Base-by-base conservation (phyloP, 345 rosid genomes). In the Populus pruinosa region DNA sequence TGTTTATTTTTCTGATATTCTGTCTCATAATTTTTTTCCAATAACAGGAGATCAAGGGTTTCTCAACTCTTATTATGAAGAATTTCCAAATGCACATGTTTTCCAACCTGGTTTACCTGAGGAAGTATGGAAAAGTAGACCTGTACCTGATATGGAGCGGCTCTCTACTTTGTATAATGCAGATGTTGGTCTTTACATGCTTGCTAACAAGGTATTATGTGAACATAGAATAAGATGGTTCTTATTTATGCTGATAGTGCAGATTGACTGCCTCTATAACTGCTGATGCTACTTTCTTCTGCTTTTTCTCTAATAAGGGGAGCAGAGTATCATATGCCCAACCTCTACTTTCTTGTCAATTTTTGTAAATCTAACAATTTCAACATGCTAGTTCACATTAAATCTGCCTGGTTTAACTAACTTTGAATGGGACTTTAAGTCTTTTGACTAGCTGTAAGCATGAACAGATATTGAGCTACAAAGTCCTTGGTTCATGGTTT, bases 171-270 rank as follows among this genome's bases (percentile, higher is more conserved):
- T 91, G 1, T 95, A 93, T 33, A 95, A 93, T 78, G 99, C 99
- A 12, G 99, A 95, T 84, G 97, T 95, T 88, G 99, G 99, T 83
- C 97, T 95, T 71, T 92, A 92, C 88, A 91, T 92, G 98, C 96
- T 95, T 78, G 99, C 99, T 38, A 93, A 95, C 87, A 95, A 93
- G 98, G 99, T 93, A 86, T 12, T 23, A 31, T 11, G n/a, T 41
- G 50, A 36, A 41, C 20, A 62, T 0, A 39, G 17, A 73, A 39
- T 16, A 16, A 4, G 12, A 61, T 73, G 50, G 17, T 61, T 36
- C 14, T 25, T 73, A 36, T 53, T 13, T 25, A 27, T 73, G 21
- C 36, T 44, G 36, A 25, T 8, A 33, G 29, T 14, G 55, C 10
- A 72, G 44, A n/a, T 61, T 73, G 6, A 39, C 17, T 63, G 41